phyloP scores from a whole-genome alignment of 345 rosid genomes.

The Dipteronia sinensis region DNA sequence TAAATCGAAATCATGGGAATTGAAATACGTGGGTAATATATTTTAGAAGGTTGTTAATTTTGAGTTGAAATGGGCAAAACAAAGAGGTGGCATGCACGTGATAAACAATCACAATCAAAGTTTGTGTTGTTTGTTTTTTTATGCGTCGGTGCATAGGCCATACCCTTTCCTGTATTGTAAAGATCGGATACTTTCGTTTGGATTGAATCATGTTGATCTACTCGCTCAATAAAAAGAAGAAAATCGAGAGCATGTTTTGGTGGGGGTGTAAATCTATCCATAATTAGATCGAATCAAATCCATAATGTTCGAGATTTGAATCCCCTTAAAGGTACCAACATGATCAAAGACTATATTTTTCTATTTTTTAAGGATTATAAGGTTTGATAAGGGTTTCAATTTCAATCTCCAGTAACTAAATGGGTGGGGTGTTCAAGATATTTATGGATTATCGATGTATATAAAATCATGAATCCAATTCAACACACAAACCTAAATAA shows the following conservation, averaged over 20 bases:
- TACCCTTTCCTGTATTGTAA: neutral
- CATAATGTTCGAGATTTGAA: too few relatives aligned
- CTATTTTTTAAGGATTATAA: too few relatives aligned
- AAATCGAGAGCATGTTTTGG: neutral
- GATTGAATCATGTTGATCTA: neutral
- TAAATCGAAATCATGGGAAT: neutral
- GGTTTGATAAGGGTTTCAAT: too few relatives aligned
- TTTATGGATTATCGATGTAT: too few relatives aligned
- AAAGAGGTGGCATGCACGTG: constrained; percentile 19
- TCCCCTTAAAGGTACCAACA: too few relatives aligned
- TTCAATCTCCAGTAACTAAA: too few relatives aligned
- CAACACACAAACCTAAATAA: neutral
- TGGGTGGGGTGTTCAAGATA: too few relatives aligned
- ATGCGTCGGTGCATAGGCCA: neutral
- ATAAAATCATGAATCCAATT: too few relatives aligned
- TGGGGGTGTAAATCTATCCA: neutral
- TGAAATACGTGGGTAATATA: too few relatives aligned
- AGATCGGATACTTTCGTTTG: neutral
- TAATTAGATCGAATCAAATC: too few relatives aligned
- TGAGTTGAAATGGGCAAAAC: neutral
- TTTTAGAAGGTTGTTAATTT: neutral
- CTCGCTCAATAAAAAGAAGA: neutral
- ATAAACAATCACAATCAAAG: neutral
- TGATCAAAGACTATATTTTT: too few relatives aligned
- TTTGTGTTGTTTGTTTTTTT: neutral